These are phyloP conservation scores for Ustilago esculenta DNA, from an alignment of 1,284 basidiomycete species.

Conservation along the genomic window DNA sequence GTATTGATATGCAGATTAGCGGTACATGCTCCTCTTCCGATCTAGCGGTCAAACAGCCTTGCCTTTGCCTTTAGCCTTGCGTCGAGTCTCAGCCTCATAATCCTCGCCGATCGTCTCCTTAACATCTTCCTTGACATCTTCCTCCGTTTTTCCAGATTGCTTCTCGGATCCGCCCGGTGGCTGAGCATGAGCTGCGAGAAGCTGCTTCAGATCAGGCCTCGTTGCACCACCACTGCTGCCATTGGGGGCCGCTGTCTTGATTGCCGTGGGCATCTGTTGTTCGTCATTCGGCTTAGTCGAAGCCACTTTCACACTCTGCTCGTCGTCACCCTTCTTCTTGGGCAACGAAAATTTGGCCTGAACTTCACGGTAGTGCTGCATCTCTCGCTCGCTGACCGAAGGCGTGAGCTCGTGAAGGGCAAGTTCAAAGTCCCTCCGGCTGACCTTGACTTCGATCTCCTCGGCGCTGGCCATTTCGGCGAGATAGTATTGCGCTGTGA, in stretches of 20 bases:
- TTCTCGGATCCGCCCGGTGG: not conserved
- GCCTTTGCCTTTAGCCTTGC: slow-evolving; percentile 25
- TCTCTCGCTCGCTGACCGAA: slow-evolving; percentile 86
- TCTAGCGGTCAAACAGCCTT: slow-evolving; percentile 5
- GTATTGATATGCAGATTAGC: not conserved
- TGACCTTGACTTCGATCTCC: slow-evolving; percentile 82
- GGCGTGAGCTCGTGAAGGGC: slow-evolving; percentile 83
- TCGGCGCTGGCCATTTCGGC: slow-evolving; percentile 79
- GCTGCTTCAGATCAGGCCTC: slow-evolving; percentile 6
- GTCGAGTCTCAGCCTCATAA: slow-evolving; percentile 9
- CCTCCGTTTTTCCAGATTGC: not conserved
- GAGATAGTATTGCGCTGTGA: slow-evolving; percentile 92
- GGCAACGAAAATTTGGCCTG: slow-evolving; percentile 75
- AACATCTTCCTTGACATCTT: not conserved
- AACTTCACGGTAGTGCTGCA: slow-evolving; percentile 83
- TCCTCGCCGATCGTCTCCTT: not conserved
- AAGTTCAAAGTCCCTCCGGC: slow-evolving; percentile 77
- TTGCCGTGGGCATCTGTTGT: slow-evolving; percentile 6
- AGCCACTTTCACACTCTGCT: not conserved
- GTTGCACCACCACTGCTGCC: not conserved
- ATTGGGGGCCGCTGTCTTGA: slow-evolving; percentile 8
- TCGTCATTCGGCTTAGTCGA: slow-evolving; percentile 8
- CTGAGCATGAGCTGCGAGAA: not conserved
- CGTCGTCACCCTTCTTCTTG: slow-evolving; percentile 18
- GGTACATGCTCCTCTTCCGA: not conserved